Evolutionary conservation across 495 filamentous ascomycete genomes (phyloP).

Genomic region (Amniculicola lignicola): DNA sequence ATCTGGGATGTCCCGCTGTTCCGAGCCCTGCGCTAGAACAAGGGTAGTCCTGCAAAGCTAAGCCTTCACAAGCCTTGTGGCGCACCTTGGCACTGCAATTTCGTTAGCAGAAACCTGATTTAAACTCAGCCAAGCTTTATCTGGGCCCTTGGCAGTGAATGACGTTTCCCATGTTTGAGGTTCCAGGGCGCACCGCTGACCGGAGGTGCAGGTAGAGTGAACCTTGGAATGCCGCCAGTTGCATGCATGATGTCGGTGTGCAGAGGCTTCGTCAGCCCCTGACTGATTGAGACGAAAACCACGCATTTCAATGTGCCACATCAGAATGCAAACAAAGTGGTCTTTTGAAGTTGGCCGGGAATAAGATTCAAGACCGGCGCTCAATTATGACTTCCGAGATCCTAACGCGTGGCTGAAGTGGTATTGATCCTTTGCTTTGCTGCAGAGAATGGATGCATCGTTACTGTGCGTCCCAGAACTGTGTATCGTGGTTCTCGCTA

Average conservation of each 20-base stretch:
- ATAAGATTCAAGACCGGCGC: too few relatives aligned
- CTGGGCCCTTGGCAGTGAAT: background rate
- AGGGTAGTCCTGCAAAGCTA: background rate
- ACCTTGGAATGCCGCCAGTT: background rate
- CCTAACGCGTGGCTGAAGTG: too few relatives aligned
- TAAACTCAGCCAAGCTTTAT: background rate
- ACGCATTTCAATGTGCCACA: too few relatives aligned
- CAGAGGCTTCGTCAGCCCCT: background rate
- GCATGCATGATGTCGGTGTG: background rate
- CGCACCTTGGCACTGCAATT: background rate
- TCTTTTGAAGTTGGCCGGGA: too few relatives aligned
- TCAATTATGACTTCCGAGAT: too few relatives aligned
- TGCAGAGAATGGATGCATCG: too few relatives aligned
- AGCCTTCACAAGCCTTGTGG: slow-evolving; percentile 22
- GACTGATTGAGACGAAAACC: too few relatives aligned
- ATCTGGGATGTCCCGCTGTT: background rate
- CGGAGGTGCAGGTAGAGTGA: background rate
- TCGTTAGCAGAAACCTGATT: background rate
- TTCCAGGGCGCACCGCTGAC: background rate
- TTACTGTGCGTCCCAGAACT: too few relatives aligned
- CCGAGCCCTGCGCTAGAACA: background rate
- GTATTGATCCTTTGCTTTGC: too few relatives aligned
- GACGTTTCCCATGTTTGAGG: too few relatives aligned
- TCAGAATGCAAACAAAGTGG: too few relatives aligned
- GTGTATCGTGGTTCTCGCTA: too few relatives aligned